Base-by-base conservation (phyloP, 2,329 filamentous ascomycete genomes). In the Fusarium dimerum region DNA sequence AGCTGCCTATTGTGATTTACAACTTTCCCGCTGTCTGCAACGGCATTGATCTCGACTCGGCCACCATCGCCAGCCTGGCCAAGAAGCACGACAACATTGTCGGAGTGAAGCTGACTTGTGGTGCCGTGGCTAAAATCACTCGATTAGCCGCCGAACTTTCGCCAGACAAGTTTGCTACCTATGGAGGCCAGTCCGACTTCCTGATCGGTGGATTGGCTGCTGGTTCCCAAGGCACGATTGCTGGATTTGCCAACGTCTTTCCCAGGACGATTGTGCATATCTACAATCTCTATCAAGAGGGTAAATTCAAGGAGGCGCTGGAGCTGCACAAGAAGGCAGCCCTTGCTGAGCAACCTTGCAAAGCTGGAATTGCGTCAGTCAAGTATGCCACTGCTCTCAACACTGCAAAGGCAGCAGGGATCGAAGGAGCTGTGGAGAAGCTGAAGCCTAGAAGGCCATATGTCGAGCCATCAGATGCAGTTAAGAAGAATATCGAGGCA, bases 181-280 rank as follows among this genome's bases (percentile, higher is more conserved):
- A 83, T 62, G 87, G 86, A 2, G 89, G 89, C 0, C 88, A 91
- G 71, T 84, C 82, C 2, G 88, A 92, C 64, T 91, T 89, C 68
- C 68, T 91, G 16, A 73, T 88, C 47, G 83, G 82, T 8, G 83
- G 81, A 0, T 66, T 88, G 18, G 76, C 78, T 2, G 78, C 80
- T 16, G 85, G 85, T 5, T 80, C 78, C 20, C 76, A 78, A 2
- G 85, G 85, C 3, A 82, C 78, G 52, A 83, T 88, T 51, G 82
- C 84, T 0, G 85, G 83, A 2, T 81, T 87, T 56, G 85, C 77
- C 16, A 87, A 88, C 59, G 72, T 87, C 1, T 84, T 81, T 54
- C 84, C 83, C 3, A 78, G 77, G 68, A 78, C 80, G 0, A 74
- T 85, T 18, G 78, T 79, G 8, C 73, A 72, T 48, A 79, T 89